Conservation (phyloP, 2,329 filamentous ascomycete species). For the Exophiala phaeomuriformis region DNA sequence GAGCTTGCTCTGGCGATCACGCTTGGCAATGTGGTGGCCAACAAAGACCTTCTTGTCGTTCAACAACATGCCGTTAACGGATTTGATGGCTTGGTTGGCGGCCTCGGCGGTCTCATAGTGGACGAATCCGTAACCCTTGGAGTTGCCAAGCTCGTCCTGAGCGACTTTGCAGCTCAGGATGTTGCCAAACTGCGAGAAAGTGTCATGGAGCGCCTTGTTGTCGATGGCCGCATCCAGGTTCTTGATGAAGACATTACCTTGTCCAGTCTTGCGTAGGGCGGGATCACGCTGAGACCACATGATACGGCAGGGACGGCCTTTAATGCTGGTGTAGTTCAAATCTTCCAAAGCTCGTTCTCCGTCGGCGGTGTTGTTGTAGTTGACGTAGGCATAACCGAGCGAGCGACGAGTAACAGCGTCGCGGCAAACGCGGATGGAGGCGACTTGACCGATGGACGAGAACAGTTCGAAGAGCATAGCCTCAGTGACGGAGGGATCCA, state of each 20-base stretch:
- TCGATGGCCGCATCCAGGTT: slow-evolving; percentile 97
- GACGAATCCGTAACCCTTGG: slow-evolving; percentile 98
- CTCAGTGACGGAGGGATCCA: slow-evolving; percentile 95
- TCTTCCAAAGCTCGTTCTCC: slow-evolving; percentile 98
- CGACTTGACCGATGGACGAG: slow-evolving; percentile 97
- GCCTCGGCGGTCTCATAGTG: slow-evolving; percentile 99
- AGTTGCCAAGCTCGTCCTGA: slow-evolving; percentile 91
- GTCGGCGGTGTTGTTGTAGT: slow-evolving; percentile 96
- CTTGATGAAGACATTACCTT: slow-evolving; percentile 99
- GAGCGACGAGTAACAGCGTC: slow-evolving; percentile 97
- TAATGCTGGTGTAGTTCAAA: slow-evolving; percentile 99
- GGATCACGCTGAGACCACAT: slow-evolving; percentile 99
- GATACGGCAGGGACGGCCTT: slow-evolving; percentile 97
- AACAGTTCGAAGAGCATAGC: slow-evolving; percentile 99
- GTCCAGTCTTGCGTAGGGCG: slow-evolving; percentile 95
- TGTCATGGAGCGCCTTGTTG: slow-evolving; percentile 99
- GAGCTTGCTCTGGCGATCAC: slow-evolving; percentile 99
- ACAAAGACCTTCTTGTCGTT: slow-evolving; percentile 99
- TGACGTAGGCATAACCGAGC: slow-evolving; percentile 98
- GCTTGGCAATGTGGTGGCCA: slow-evolving; percentile 98
- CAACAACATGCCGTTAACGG: slow-evolving; percentile 97
- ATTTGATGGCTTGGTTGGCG: slow-evolving; percentile 94
- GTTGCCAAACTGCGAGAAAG: slow-evolving; percentile 97
- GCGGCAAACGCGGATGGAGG: slow-evolving; percentile 98
- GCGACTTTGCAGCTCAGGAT: slow-evolving; percentile 99